Percentiles rank a stretch among this genome's conserved stretches.
phyloP scores from a whole-genome alignment of 768 basidiomycete genomes.

The Arthromyces matolae region DNA sequence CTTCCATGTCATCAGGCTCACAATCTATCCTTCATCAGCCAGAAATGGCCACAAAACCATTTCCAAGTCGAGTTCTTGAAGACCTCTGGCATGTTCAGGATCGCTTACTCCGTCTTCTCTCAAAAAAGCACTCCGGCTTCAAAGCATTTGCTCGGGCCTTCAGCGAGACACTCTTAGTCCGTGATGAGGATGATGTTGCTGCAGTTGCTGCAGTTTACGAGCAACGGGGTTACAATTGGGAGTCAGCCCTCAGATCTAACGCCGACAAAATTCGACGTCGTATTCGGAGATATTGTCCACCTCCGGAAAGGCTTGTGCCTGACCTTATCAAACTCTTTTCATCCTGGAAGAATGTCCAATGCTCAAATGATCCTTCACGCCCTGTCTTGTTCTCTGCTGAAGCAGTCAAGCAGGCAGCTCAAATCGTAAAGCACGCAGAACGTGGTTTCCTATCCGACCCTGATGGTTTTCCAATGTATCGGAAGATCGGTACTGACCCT shows the following conservation, averaged over 20 bases:
- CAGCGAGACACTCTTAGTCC: not conserved
- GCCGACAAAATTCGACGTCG: not conserved
- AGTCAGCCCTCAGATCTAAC: not conserved
- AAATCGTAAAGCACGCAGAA: not conserved
- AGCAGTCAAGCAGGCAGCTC: not conserved
- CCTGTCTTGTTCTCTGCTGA: not conserved
- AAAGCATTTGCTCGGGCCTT: conserved; percentile 1
- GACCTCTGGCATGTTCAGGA: conserved; percentile 2
- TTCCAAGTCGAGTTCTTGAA: not conserved
- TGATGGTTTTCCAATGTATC: not conserved
- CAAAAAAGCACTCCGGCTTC: conserved; percentile 1
- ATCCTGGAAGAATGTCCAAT: not conserved
- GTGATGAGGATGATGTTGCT: conserved; percentile 1
- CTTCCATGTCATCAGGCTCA: not conserved
- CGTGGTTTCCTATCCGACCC: not conserved
- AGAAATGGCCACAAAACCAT: not conserved
- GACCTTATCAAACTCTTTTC: not conserved
- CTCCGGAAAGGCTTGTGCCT: not conserved
- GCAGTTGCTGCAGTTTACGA: not conserved
- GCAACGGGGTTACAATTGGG: not conserved
- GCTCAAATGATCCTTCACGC: not conserved
- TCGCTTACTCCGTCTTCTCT: not conserved
- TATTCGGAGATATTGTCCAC: not conserved
- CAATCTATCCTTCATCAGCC: conserved; percentile 1
- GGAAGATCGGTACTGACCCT: not conserved